These are phyloP conservation scores for Elongisporangium undulatum DNA, from an alignment of 352 stramenopile species.

Conservation along the genomic window DNA sequence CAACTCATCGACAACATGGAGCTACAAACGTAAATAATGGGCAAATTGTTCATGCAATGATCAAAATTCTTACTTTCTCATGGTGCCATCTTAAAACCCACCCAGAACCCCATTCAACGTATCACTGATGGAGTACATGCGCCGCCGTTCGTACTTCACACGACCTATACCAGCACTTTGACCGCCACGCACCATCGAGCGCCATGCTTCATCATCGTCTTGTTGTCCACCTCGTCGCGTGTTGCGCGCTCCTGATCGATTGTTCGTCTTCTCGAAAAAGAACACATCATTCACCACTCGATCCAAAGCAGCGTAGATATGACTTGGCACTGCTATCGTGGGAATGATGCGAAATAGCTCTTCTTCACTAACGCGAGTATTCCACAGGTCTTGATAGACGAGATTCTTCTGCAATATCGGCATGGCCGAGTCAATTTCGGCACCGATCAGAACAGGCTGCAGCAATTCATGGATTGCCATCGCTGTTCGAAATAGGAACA, in stretches of 20 bases:
- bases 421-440: slow-evolving; percentile 72
- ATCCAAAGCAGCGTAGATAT: slow-evolving; percentile 68
- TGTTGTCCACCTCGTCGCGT: slow-evolving; percentile 8
- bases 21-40: too few species aligned
- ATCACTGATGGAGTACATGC: slow-evolving; percentile 78
- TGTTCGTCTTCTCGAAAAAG: slow-evolving; percentile 65
- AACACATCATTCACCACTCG: slow-evolving; percentile 82
- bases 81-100: slow-evolving; percentile 34
- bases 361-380: slow-evolving; percentile 52
- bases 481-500: slow-evolving; percentile 77
- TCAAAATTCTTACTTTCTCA: background rate
- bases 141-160: slow-evolving; percentile 57
- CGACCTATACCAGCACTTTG: slow-evolving; percentile 68
- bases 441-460: slow-evolving; percentile 34
- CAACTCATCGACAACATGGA: too few species aligned
- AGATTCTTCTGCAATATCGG: slow-evolving; percentile 68
- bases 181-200: slow-evolving; percentile 18
- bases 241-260: background rate
- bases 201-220: slow-evolving; percentile 14
- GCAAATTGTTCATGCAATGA: too few species aligned
- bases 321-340: slow-evolving; percentile 53
- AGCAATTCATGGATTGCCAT: slow-evolving; percentile 83
- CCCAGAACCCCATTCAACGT: slow-evolving; percentile 69
- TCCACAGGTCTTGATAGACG: slow-evolving; percentile 61
- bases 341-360: slow-evolving; percentile 64